Evolutionary conservation across 441 rosid genomes (phyloP).

Genomic region (Brassica balearica): DNA sequence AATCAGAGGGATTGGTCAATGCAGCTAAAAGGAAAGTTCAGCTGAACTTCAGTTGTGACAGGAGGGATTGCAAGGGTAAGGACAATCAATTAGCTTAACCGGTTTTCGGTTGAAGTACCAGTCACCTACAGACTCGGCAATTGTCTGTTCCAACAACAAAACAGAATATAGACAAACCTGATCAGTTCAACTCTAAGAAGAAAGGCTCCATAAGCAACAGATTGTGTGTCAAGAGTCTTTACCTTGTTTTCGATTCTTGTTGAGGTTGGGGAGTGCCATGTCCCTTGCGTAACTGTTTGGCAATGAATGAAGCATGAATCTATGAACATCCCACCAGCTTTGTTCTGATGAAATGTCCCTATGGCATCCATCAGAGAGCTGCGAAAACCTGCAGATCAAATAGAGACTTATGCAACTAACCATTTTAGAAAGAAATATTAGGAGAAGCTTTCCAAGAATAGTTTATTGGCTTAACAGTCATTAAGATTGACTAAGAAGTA

Average conservation of each 20-base stretch:
- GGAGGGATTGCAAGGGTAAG: constrained; percentile 93
- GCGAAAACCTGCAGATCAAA: constrained; percentile 60
- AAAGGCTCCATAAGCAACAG: not conserved
- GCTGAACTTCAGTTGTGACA: constrained; percentile 70
- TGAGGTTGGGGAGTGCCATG: constrained; percentile 83
- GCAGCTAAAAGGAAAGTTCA: constrained; percentile 18
- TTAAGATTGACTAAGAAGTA: constrained; percentile 23
- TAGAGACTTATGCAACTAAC: not conserved
- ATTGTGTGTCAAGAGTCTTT: not conserved
- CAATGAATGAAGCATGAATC: constrained; percentile 89
- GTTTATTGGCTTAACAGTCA: not conserved
- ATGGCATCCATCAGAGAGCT: constrained; percentile 67
- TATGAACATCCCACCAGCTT: constrained; percentile 70
- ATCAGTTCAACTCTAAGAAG: constrained; percentile 30
- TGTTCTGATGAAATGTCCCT: constrained; percentile 52
- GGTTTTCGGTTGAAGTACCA: constrained; percentile 75
- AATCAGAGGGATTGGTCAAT: not conserved
- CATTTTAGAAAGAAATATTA: not conserved
- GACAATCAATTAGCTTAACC: constrained; percentile 80
- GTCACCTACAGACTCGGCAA: constrained; percentile 90
- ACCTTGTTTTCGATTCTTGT: constrained; percentile 77
- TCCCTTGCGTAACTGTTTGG: constrained; percentile 63
- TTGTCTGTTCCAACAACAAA: constrained; percentile 59
- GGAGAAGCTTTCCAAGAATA: not conserved
- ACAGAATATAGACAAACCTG: too few species aligned